Evolutionary conservation across 2,329 filamentous ascomycete species (phyloP), one percentile per base, ranked within the genome.

Genomic region (Fusarium decemcellulare): DNA sequence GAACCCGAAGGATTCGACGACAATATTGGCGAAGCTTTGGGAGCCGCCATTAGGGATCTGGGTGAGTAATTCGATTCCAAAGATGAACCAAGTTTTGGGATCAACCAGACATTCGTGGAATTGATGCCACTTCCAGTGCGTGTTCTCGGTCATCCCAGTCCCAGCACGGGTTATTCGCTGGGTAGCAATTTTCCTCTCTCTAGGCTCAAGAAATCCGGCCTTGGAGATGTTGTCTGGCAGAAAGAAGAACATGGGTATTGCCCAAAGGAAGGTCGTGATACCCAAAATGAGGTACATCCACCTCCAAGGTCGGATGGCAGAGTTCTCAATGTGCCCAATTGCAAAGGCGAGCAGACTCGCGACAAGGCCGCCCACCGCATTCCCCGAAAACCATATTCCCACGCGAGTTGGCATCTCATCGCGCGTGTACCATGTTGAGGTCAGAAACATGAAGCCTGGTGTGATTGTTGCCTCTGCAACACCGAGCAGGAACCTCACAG

Each of bases 11-110:
- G 85, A 87, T 47, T 79, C 81, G 73, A 89, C 82, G 56, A 89
- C 85, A 37, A 89, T 81, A 71, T 88, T 89, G 42, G 85, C 84
- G 51, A 90, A 90, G 69, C 84, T 87, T 69, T 87, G 85, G 1
- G 87, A 88, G 27, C 89, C 88, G 34, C 88, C 88, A 65, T 90
- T 91, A 42, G 89, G 88, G 27, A 91, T 89, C 75, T 88, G 85
- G 2, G 83, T 85, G 4, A 86, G 75, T 6, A 90, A 65, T 23
- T 84, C 82, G 23, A 91, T 83, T 2, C 78, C 79, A 61, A 88
- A 82, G 47, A 91, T 82, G 50, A 90, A 78, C 87, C 87, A 91
- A 0, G 87, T 88, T 75, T 90, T 90, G 4, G 86, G 87, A 67
- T 90, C 88, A 10, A 80, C 56, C 0, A 90, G 74, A 51, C 86